These are phyloP conservation scores for Trichosporon coremiiforme DNA, from an alignment of 1,284 basidiomycete genomes.

Conservation along the genomic window DNA sequence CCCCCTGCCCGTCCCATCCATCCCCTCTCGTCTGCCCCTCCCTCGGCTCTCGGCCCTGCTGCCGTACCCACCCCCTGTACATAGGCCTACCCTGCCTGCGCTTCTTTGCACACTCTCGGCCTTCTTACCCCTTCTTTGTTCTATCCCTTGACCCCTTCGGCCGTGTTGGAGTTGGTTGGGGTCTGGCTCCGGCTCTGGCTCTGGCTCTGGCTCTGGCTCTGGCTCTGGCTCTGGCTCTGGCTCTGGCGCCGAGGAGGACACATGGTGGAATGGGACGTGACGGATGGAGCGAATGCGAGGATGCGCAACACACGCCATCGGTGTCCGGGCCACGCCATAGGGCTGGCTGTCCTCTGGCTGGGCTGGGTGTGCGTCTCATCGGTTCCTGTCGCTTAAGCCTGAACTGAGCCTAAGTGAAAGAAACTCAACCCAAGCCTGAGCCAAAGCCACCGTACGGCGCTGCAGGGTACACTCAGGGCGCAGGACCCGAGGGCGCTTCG, in stretches of 20 bases:
- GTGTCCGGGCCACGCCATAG: background rate
- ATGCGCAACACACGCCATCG: background rate
- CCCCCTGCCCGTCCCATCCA: background rate
- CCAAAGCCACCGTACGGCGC: background rate
- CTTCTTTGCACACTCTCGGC: constrained; percentile 15
- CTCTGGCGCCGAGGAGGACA: no score
- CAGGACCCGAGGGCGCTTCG: no score
- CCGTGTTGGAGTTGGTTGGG: no score
- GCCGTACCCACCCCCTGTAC: background rate
- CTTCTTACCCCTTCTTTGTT: constrained; percentile 16
- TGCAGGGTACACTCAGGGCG: no score
- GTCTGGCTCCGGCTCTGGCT: no score
- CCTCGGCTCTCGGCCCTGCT: constrained; percentile 8
- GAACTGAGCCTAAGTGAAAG: constrained; percentile 17
- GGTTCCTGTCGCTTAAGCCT: constrained; percentile 17
- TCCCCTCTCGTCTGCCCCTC: background rate
- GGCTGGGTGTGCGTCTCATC: constrained; percentile 7
- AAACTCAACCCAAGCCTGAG: constrained; percentile 19
- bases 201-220: no score
- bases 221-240: no score
- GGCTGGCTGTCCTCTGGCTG: no score
- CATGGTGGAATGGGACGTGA: no score
- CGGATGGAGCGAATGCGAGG: no score
- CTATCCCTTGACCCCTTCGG: background rate
- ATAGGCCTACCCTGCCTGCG: background rate